Conservation (phyloP, 2,329 filamentous ascomycete genomes). For the Colletotrichum coccodes region DNA sequence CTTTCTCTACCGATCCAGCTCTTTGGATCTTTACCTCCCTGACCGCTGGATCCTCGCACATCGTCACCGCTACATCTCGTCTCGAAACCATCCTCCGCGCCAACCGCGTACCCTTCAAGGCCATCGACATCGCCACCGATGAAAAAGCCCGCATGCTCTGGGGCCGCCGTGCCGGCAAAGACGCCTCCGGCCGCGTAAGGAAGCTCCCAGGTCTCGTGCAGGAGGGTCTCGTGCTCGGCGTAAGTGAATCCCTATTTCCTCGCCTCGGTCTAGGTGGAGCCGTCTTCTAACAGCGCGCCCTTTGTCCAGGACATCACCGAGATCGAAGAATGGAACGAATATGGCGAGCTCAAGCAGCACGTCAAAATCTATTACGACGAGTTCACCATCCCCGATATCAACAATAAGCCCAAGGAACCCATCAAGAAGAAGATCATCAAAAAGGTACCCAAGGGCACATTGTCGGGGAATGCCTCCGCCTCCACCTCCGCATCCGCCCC, state of each 20-base stretch:
- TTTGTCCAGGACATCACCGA: constrained; percentile 82
- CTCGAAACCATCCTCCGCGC: constrained; percentile 96
- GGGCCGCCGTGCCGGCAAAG: constrained; percentile 83
- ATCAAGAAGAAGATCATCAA: constrained; percentile 38
- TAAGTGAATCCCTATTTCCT: constrained; percentile 56
- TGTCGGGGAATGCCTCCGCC: constrained; percentile 6
- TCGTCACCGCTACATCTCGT: constrained; percentile 93
- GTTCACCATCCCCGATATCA: constrained; percentile 65
- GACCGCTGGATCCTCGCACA: constrained; percentile 94
- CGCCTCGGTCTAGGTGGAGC: not conserved
- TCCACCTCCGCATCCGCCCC: constrained; percentile 38
- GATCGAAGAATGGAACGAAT: constrained; percentile 99
- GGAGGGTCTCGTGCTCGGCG: constrained; percentile 84
- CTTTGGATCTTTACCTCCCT: constrained; percentile 97
- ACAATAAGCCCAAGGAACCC: constrained; percentile 59
- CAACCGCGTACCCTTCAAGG: constrained; percentile 93
- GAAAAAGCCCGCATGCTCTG: constrained; percentile 89
- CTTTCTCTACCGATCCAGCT: constrained; percentile 70
- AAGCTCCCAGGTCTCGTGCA: constrained; percentile 92
- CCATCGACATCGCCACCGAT: constrained; percentile 90
- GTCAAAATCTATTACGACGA: constrained; percentile 77
- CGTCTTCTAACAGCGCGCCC: not conserved
- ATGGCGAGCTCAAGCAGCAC: constrained; percentile 91
- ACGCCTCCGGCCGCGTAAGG: constrained; percentile 67
- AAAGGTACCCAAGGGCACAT: constrained; percentile 29